These are phyloP conservation scores for Leccinum pellstonianum DNA, from an alignment of 768 basidiomycete species.

Conservation along the genomic window DNA sequence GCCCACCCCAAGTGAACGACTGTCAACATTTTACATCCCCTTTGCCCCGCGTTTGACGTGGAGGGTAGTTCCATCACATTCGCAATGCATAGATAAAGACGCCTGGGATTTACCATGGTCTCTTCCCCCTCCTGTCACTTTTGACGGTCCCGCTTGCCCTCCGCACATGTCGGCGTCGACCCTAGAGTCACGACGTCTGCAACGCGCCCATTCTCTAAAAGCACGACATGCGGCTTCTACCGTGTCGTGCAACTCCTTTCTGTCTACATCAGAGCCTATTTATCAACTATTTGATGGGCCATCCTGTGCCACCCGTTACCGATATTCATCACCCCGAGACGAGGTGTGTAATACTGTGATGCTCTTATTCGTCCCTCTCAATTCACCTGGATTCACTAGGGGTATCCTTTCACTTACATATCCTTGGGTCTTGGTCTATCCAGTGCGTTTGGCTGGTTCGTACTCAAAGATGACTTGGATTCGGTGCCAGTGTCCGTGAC, in stretches of 20 bases:
- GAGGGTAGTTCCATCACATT: slow-evolving; percentile 9
- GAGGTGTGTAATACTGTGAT: slow-evolving; percentile 17
- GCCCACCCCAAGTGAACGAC: slow-evolving; percentile 24
- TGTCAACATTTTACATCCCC: slow-evolving; percentile 5
- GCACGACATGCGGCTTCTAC: slow-evolving; percentile 2
- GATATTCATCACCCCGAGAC: slow-evolving; percentile 8
- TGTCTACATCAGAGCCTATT: slow-evolving; percentile 32
- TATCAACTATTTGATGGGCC: slow-evolving; percentile 48
- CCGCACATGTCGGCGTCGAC: slow-evolving; percentile 21
- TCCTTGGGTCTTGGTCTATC: slow-evolving; percentile 20
- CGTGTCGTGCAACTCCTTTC: slow-evolving; percentile 11
- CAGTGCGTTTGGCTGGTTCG: slow-evolving; percentile 25
- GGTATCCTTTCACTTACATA: slow-evolving; percentile 6
- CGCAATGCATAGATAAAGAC: slow-evolving; percentile 4
- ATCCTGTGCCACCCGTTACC: slow-evolving; percentile 32
- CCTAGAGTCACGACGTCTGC: slow-evolving; percentile 12
- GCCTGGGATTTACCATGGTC: slow-evolving; percentile 26
- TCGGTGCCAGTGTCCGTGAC: not conserved
- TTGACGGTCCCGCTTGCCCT: slow-evolving; percentile 49
- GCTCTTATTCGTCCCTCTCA: not conserved
- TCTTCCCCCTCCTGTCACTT: slow-evolving; percentile 45
- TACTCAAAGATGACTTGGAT: slow-evolving; percentile 11
- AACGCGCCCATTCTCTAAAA: slow-evolving; percentile 9
- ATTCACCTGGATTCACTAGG: slow-evolving; percentile 2
- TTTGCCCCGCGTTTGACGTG: slow-evolving; percentile 6